These are phyloP conservation scores for Pleurotus tuber-regium DNA, from an alignment of 768 basidiomycete genomes.

Conservation along the genomic window DNA sequence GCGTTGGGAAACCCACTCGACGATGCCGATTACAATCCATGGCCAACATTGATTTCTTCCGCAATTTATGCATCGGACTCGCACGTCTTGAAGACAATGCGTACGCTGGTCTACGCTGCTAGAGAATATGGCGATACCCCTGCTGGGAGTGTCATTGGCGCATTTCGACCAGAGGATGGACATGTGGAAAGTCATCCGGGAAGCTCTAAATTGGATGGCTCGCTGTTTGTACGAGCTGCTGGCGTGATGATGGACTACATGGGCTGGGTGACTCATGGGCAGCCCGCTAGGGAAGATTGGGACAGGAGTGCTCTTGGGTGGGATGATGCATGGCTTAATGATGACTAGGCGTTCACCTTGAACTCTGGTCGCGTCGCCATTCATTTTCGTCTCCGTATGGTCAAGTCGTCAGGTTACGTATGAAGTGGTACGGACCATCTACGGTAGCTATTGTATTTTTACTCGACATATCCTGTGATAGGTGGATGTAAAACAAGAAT, in stretches of 20 bases:
- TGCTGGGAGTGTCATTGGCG: constrained; percentile 39
- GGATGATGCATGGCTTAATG: constrained; percentile 51
- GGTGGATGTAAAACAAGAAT: too few species aligned
- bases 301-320: constrained; percentile 57
- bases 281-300: constrained; percentile 44
- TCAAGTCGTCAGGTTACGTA: too few species aligned
- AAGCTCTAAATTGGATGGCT: constrained; percentile 46
- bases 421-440: too few species aligned
- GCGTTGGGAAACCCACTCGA: constrained; percentile 34
- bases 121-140: constrained; percentile 42
- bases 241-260: constrained; percentile 53
- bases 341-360: neutral
- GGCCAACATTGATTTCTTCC: constrained; percentile 46
- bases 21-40: constrained; percentile 44
- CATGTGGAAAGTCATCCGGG: constrained; percentile 44
- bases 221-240: constrained; percentile 55
- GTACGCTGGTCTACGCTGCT: constrained; percentile 47
- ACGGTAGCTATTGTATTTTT: too few species aligned
- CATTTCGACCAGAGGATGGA: constrained; percentile 30
- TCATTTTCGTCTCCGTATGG: too few species aligned
- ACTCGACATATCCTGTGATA: too few species aligned
- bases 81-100: constrained; percentile 48
- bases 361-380: too few species aligned
- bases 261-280: constrained; percentile 55
- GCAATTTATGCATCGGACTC: constrained; percentile 49